Conservation (phyloP, 805 yeast genomes). For the Ogataea nitratoaversa region DNA sequence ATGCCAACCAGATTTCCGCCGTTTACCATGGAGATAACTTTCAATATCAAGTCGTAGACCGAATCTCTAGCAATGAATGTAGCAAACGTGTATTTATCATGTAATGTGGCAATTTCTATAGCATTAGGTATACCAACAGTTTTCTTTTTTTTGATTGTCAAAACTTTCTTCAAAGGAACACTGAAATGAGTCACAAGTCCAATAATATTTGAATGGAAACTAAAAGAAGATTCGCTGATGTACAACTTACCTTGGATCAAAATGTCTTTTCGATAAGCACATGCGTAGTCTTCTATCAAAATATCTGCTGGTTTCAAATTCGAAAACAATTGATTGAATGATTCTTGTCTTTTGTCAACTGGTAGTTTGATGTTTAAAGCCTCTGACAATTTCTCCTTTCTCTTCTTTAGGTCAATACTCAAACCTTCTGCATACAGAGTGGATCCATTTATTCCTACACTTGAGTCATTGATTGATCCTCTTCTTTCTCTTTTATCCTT, state of each 20-base stretch:
- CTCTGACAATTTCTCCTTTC: constrained; percentile 13
- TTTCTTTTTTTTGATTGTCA: constrained; percentile 58
- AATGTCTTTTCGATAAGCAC: constrained; percentile 64
- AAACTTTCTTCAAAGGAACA: constrained; percentile 57
- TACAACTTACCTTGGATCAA: constrained; percentile 64
- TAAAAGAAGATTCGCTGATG: constrained; percentile 49
- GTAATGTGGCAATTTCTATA: constrained; percentile 57
- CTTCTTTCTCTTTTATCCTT: constrained; percentile 7
- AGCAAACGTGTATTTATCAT: constrained; percentile 60
- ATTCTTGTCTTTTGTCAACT: constrained; percentile 49
- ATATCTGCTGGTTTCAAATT: constrained; percentile 47
- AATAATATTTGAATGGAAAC: constrained; percentile 63
- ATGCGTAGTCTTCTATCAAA: constrained; percentile 56
- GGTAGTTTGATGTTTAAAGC: constrained; percentile 32
- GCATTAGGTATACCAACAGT: constrained; percentile 72
- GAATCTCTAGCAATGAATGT: constrained; percentile 59
- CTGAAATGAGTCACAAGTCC: constrained; percentile 61
- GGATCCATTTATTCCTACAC: constrained; percentile 8
- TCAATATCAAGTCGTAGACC: constrained; percentile 46
- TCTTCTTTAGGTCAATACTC: constrained; percentile 3
- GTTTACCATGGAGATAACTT: constrained; percentile 52
- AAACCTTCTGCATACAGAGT: constrained; percentile 7
- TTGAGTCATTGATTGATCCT: constrained; percentile 5
- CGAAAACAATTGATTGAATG: constrained; percentile 57
- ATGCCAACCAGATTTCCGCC: neutral